A percentile compares a stretch with the other conserved stretches of the same genome.
phyloP scores from a whole-genome alignment of 2,329 filamentous ascomycete species.

The Fusarium poae region DNA sequence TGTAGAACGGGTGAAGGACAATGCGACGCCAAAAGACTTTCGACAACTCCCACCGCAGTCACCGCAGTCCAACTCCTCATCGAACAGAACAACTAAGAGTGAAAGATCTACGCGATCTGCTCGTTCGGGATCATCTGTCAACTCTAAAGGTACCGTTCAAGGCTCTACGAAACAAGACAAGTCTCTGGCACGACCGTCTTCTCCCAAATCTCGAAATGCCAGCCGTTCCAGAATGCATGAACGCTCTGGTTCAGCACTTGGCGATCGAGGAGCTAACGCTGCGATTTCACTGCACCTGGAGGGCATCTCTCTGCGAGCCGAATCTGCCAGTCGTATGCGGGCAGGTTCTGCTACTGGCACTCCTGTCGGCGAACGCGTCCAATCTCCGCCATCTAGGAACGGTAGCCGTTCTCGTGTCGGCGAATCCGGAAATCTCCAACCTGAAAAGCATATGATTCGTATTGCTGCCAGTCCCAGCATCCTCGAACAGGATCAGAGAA shows the following conservation, averaged over 20 bases:
- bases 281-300: conserved; percentile 45
- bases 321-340: conserved; percentile 33
- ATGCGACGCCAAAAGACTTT: neutral
- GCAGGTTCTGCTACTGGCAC: neutral
- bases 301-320: conserved; percentile 43
- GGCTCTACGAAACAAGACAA: neutral
- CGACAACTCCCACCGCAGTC: conserved; percentile 7
- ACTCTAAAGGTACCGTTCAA: neutral
- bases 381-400: conserved; percentile 12
- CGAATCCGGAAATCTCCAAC: neutral
- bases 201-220: conserved; percentile 55
- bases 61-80: conserved; percentile 18
- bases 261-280: neutral
- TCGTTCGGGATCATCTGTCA: neutral
- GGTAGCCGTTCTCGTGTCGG: neutral
- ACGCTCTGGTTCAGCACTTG: conserved; percentile 43
- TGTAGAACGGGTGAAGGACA: neutral
- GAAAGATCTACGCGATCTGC: neutral
- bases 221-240: conserved; percentile 48
- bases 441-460: conserved; percentile 15
- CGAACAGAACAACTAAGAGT: conserved; percentile 14
- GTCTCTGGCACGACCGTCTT: conserved; percentile 43
- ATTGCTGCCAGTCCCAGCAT: conserved; percentile 36
- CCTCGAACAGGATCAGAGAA: conserved; percentile 1
- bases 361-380: conserved; percentile 5